A percentile compares a stretch with the other conserved stretches of the same genome.
These are phyloP conservation scores for Fusarium miscanthi DNA, from an alignment of 2,329 filamentous ascomycete species.

Conservation along the genomic window DNA sequence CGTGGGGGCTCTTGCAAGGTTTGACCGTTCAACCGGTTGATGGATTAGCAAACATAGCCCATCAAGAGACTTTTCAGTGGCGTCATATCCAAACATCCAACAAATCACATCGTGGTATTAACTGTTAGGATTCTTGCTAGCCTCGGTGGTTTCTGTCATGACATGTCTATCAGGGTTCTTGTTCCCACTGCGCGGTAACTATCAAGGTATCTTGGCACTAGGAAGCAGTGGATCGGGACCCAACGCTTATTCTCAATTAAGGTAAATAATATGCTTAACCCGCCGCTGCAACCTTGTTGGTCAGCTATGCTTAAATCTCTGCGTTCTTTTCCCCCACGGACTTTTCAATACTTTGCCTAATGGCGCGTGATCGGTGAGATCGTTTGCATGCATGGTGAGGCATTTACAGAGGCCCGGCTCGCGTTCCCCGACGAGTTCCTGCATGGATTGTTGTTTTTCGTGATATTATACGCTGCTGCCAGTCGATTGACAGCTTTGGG, in stretches of 20 bases:
- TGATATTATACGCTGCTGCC: neutral
- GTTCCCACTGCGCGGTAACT: constrained; percentile 32
- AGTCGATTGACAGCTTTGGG: neutral
- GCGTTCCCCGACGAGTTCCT: neutral
- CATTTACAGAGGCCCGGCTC: neutral
- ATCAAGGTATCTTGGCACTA: constrained; percentile 41
- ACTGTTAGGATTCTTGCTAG: neutral
- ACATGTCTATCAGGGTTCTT: constrained; percentile 43
- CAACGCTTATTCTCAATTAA: constrained; percentile 20
- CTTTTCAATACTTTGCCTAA: neutral
- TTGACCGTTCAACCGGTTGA: neutral
- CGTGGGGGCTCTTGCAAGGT: constrained; percentile 21
- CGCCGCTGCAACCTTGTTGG: constrained; percentile 7
- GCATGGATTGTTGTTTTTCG: accelerated
- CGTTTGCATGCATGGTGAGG: constrained; percentile 8
- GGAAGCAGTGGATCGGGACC: neutral
- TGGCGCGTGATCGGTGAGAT: neutral
- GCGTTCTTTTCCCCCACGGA: too few species aligned
- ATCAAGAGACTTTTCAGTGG: neutral
- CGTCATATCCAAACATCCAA: neutral
- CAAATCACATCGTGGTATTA: constrained; percentile 16
- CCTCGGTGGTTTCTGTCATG: constrained; percentile 2
- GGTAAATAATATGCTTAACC: constrained; percentile 46
- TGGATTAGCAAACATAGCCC: neutral
- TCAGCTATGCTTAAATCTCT: neutral